Percentiles rank a stretch among this genome's conserved stretches.
Conservation (phyloP, 1,284 basidiomycete species). For the Moesziomyces sp. region DNA sequence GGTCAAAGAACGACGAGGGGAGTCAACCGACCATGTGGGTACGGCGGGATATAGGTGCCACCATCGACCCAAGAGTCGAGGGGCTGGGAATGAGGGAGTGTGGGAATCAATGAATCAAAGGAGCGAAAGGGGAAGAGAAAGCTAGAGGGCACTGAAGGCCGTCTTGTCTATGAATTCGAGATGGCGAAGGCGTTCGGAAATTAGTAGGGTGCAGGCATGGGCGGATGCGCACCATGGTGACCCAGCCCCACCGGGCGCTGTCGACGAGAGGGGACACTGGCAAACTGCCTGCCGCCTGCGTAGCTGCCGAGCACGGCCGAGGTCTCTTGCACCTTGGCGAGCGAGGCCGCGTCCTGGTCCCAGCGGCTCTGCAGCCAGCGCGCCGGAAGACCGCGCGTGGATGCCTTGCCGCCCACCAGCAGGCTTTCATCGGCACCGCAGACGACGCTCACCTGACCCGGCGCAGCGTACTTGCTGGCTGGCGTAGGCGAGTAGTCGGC, state of each 20-base stretch:
- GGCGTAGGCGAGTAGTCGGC: slow-evolving; percentile 34
- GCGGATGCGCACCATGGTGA: too few species aligned
- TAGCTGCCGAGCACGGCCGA: slow-evolving; percentile 6
- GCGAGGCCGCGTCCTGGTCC: slow-evolving; percentile 21
- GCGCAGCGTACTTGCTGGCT: slow-evolving; percentile 12
- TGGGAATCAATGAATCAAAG: too few species aligned
- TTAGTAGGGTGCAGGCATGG: too few species aligned
- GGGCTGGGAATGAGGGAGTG: too few species aligned
- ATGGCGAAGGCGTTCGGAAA: too few species aligned
- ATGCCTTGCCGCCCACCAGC: slow-evolving; percentile 16
- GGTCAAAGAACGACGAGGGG: too few species aligned
- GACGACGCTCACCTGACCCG: slow-evolving; percentile 7
- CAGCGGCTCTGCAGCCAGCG: slow-evolving; percentile 40
- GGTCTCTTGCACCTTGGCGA: slow-evolving; percentile 14
- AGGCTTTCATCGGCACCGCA: slow-evolving; percentile 16
- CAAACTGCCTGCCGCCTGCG: slow-evolving; percentile 16
- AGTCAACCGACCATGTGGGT: too few species aligned
- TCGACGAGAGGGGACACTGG: slow-evolving; percentile 17
- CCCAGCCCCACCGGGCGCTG: background rate
- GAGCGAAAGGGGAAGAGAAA: too few species aligned
- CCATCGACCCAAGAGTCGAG: too few species aligned
- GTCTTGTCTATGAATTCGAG: too few species aligned
- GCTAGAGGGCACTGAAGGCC: too few species aligned
- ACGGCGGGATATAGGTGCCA: too few species aligned
- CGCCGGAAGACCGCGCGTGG: slow-evolving; percentile 18